A percentile compares a stretch with the other conserved stretches of the same genome.
Evolutionary conservation across 495 filamentous ascomycete species (phyloP).

Genomic region (Platismatia glauca): DNA sequence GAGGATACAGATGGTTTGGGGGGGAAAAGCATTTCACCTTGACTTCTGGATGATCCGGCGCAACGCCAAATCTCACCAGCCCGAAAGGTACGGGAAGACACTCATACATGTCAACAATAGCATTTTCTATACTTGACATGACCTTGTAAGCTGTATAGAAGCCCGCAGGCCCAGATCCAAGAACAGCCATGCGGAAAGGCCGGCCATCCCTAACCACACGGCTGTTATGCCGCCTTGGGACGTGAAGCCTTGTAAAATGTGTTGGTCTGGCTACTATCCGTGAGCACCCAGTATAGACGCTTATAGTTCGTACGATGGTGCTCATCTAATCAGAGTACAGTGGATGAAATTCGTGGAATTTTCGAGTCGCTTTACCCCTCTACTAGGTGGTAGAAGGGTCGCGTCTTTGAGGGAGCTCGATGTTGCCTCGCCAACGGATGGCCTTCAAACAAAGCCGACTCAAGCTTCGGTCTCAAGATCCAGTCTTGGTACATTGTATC

Average conservation of each 20-base stretch:
- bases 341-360: background rate
- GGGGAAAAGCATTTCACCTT: constrained; percentile 52
- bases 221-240: constrained; percentile 18
- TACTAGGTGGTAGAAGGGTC: too few species aligned
- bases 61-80: constrained; percentile 85
- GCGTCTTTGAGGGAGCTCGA: too few species aligned
- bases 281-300: background rate
- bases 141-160: constrained; percentile 89
- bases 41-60: constrained; percentile 94
- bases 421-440: background rate
- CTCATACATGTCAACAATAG: constrained; percentile 92
- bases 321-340: background rate
- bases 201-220: constrained; percentile 33
- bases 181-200: constrained; percentile 70
- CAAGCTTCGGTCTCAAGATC: background rate
- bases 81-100: constrained; percentile 86
- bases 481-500: background rate
- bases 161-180: constrained; percentile 91
- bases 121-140: constrained; percentile 60
- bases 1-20: background rate
- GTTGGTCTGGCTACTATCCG: background rate
- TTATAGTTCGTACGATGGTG: background rate
- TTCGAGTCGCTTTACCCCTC: background rate
- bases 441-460: background rate
- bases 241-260: background rate